A percentile compares a stretch with the other conserved stretches of the same genome.
Evolutionary conservation across 2,329 filamentous ascomycete genomes (phyloP).

Genomic region (Coniella lustricola): DNA sequence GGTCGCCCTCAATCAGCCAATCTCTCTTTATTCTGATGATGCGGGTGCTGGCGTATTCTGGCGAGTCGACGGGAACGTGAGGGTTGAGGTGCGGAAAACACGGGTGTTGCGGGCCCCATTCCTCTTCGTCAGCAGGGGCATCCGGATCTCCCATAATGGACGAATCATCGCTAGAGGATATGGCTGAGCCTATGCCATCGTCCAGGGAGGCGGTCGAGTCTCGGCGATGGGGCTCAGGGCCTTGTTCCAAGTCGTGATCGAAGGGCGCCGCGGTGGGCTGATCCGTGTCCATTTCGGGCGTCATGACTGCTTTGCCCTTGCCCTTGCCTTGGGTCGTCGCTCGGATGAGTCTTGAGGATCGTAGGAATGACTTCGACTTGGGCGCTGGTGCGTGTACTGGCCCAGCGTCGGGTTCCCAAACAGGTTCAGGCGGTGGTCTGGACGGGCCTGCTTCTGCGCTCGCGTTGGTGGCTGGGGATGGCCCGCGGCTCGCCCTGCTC

Average conservation of each 20-base stretch:
- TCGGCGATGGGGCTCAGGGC: conserved; percentile 38
- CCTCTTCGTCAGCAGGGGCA: conserved; percentile 60
- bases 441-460: conserved; percentile 16
- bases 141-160: conserved; percentile 57
- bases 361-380: neutral
- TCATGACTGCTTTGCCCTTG: conserved; percentile 44
- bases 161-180: conserved; percentile 50
- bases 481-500: conserved; percentile 23
- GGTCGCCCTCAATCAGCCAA: conserved; percentile 82
- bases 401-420: conserved; percentile 18
- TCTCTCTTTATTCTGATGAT: conserved; percentile 89
- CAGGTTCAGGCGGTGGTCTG: conserved; percentile 10
- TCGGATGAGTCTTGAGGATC: neutral
- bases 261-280: conserved; percentile 28
- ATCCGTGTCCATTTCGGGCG: conserved; percentile 24
- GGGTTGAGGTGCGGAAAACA: conserved; percentile 92
- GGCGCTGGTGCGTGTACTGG: conserved; percentile 16
- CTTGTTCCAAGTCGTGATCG: conserved; percentile 49
- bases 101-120: conserved; percentile 91
- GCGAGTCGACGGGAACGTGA: conserved; percentile 72
- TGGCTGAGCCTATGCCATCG: conserved; percentile 46
- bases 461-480: conserved; percentile 22
- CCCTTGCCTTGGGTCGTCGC: conserved; percentile 35
- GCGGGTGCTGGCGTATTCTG: conserved; percentile 69
- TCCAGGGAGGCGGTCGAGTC: conserved; percentile 42